phyloP scores from a whole-genome alignment of 2,329 filamentous ascomycete genomes.

The Exophiala dermatitidis region DNA sequence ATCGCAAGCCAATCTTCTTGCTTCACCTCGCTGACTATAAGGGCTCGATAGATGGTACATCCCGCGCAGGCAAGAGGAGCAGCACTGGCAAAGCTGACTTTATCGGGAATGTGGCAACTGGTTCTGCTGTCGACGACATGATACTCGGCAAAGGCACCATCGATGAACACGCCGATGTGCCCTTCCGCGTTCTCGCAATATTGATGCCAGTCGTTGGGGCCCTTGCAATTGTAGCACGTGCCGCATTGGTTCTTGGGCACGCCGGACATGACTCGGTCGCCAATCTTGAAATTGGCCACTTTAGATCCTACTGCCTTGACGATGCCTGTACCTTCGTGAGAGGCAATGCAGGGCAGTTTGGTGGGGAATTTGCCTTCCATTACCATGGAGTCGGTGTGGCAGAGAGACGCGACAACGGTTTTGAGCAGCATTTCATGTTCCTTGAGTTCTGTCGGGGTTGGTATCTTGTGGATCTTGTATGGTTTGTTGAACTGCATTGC shows the following conservation, averaged over 20 bases:
- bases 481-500: constrained; percentile 41
- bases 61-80: constrained; percentile 54
- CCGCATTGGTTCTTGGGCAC: constrained; percentile 49
- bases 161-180: constrained; percentile 42
- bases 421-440: constrained; percentile 54
- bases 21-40: constrained; percentile 38
- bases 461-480: constrained; percentile 47
- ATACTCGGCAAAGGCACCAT: constrained; percentile 55
- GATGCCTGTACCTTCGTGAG: constrained; percentile 53
- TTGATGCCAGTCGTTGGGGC: constrained; percentile 43
- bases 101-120: constrained; percentile 43
- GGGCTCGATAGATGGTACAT: constrained; percentile 44
- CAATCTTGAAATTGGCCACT: constrained; percentile 40
- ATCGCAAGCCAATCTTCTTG: constrained; percentile 38
- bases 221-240: constrained; percentile 45
- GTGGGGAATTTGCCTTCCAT: constrained; percentile 43
- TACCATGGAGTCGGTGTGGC: constrained; percentile 57
- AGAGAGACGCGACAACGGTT: constrained; percentile 53
- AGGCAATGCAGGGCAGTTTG: constrained; percentile 47
- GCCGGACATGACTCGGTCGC: constrained; percentile 52
- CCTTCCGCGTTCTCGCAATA: constrained; percentile 46
- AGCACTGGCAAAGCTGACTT: constrained; percentile 45
- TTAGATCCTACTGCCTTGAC: constrained; percentile 43
- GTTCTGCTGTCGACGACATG: constrained; percentile 44
- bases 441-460: constrained; percentile 40